A percentile compares a stretch with the other conserved stretches of the same genome.
These are phyloP conservation scores for Saturnispora zaruensis DNA, from an alignment of 805 yeast genomes.

Conservation along the genomic window DNA sequence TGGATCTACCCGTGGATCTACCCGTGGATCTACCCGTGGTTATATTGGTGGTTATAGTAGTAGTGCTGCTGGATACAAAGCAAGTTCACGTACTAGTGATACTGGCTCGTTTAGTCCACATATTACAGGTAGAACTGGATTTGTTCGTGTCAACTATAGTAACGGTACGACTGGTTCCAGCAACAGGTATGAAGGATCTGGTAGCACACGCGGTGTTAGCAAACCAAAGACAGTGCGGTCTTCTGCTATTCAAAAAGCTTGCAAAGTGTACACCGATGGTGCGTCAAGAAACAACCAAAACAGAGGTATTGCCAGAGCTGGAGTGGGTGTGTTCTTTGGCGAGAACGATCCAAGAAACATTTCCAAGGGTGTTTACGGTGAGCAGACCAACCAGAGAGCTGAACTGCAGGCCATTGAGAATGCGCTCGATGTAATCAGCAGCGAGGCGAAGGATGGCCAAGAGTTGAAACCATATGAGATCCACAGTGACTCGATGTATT, in stretches of 20 bases:
- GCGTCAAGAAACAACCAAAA: slow-evolving; percentile 58
- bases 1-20: no score
- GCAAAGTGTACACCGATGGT: slow-evolving; percentile 65
- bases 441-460: slow-evolving; percentile 24
- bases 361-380: slow-evolving; percentile 41
- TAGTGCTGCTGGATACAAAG: background rate
- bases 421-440: slow-evolving; percentile 40
- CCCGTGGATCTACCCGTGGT: no score
- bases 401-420: slow-evolving; percentile 60
- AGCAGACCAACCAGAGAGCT: slow-evolving; percentile 73
- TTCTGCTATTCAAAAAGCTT: background rate
- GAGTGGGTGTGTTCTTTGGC: slow-evolving; percentile 74
- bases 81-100: background rate
- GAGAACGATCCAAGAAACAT: slow-evolving; percentile 43
- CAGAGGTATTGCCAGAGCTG: slow-evolving; percentile 36
- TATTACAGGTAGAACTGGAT: background rate
- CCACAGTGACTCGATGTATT: slow-evolving; percentile 64
- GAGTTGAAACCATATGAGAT: slow-evolving; percentile 31
- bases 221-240: background rate
- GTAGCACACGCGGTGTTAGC: background rate
- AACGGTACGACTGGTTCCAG: background rate
- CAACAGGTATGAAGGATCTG: background rate
- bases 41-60: background rate
- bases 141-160: background rate
- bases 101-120: background rate